Base-by-base conservation (phyloP, 257 asterid genomes). In the Lithospermum erythrorhizon region DNA sequence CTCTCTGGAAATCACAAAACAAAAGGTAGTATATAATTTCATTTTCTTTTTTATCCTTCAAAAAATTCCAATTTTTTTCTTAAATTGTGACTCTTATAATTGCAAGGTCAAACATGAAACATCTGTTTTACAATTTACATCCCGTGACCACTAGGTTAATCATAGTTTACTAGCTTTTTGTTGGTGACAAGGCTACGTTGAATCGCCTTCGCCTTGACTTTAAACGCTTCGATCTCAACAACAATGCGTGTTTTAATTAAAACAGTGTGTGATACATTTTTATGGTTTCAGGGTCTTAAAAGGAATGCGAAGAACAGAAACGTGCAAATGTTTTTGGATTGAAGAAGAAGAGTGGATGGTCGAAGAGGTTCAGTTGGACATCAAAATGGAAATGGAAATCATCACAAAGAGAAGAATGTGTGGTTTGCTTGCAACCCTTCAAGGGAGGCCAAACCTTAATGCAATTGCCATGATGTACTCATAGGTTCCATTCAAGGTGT, bases 391-490 rank as follows among this genome's bases (percentile, higher is more conserved):
- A 74, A 22, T 78, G 90, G 95, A 75, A 74, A 63, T 76, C 82
- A 29, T 63, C 75, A 58, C 81, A 80, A 25, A 78, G 79, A 65
- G 88, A 81, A 15, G 91, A 87, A 57, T 87, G 96, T 53, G 72
- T 84, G 3, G 88, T 87, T 65, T 87, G 96, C 65, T 81, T 87
- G 81, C 91, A 87, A 67, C 69, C 66, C 41, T 68, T 81, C 11
- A 70, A 61, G 64, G 66, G 47, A 53, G 68, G 78, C 16, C 76
- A 74, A 56, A 72, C 66, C 30, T 62, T 87, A 67, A 78, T 71
- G 85, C 86, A 84, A 66, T 56, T 87, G 78, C 69, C 80, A 0
- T 87, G 96, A 0, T 87, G 96, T 57, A 87, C 70, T 8, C 96
- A 87, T 69, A 74, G 72, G 63, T 87, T 81, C 73, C 96, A 87